Evolutionary conservation across 371 early-diverging fungal genomes (phyloP), one percentile per base, ranked within the genome.

Genomic region (Rhizopus sp.): DNA sequence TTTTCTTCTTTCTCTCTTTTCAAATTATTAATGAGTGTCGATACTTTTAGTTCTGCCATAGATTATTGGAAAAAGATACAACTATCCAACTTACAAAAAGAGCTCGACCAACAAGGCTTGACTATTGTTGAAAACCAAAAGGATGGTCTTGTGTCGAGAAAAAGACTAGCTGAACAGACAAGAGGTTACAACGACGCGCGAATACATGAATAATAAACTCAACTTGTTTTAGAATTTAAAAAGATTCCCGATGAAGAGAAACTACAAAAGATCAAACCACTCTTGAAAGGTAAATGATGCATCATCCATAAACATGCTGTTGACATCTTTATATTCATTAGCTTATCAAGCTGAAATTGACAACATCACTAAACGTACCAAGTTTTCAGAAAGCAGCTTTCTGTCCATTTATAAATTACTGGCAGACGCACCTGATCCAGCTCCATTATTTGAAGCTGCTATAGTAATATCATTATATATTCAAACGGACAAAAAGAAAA

Each of bases 291-390:
- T 83, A 29, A n/a, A n/a, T 17, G 16, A 42, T 12, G 15, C 17
- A n/a, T 42, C 16, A n/a, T n/a, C 30, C 6, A 34, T 40, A 16
- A 13, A 0, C 15, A 16, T 47, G 16, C 5, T 12, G 4, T 46
- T 16, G 38, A 29, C 5, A 4, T 52, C 41, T 41, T 33, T 23
- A 23, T 23, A 23, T 23, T 1, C 23, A 23, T 17, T 52, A 79
- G 93, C 87, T 4, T 96, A 95, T 72, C 95, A 95, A 64, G 65
- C 78, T 55, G 97, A 96, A 68, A 96, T 96, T 55, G 97, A 96
- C 63, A 77, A 76, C 42, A 81, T 96, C 54, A 93, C 94, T 6
- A 87, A 87, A 57, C 77, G 94, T 45, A 88, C 90, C 40, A 95
- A 94, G 69, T 82, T 74, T 47, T 85, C 93, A n/a, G 93, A 95